phyloP scores from a whole-genome alignment of 306 rosid species.

The Erythrophleum fordii region DNA sequence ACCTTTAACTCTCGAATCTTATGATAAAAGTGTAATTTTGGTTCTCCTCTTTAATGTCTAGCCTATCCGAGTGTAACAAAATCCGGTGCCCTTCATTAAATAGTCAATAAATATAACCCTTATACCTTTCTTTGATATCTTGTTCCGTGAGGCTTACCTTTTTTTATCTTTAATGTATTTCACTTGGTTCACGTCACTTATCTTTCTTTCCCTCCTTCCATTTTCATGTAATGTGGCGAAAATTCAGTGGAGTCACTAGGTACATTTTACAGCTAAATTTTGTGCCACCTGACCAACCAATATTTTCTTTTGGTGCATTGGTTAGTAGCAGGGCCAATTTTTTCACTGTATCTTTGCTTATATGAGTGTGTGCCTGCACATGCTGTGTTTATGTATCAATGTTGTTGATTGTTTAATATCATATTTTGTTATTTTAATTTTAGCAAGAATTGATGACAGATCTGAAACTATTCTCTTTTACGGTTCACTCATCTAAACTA shows the following conservation, averaged over 20 bases:
- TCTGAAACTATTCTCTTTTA: neutral
- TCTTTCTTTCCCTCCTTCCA: too few relatives aligned
- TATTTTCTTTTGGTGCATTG: neutral
- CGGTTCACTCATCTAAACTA: neutral
- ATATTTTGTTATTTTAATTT: neutral
- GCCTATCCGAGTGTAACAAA: too few relatives aligned
- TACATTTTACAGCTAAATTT: neutral
- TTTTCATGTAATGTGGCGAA: neutral
- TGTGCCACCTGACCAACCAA: neutral
- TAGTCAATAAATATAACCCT: too few relatives aligned
- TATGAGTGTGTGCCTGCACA: neutral
- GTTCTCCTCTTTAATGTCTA: too few relatives aligned
- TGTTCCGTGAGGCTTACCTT: too few relatives aligned
- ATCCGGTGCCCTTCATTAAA: too few relatives aligned
- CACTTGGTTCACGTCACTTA: too few relatives aligned
- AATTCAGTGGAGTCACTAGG: neutral
- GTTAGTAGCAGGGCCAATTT: neutral
- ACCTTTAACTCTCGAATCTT: too few relatives aligned
- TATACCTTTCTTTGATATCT: too few relatives aligned
- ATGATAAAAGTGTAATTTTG: too few relatives aligned
- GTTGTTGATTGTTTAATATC: neutral
- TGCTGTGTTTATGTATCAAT: neutral
- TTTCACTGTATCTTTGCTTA: neutral
- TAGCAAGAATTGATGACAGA: neutral
- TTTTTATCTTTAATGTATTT: too few relatives aligned